Evolutionary conservation across 352 stramenopile genomes (phyloP), one percentile per base, ranked within the genome.

Genomic region (Globisporangium nunn): DNA sequence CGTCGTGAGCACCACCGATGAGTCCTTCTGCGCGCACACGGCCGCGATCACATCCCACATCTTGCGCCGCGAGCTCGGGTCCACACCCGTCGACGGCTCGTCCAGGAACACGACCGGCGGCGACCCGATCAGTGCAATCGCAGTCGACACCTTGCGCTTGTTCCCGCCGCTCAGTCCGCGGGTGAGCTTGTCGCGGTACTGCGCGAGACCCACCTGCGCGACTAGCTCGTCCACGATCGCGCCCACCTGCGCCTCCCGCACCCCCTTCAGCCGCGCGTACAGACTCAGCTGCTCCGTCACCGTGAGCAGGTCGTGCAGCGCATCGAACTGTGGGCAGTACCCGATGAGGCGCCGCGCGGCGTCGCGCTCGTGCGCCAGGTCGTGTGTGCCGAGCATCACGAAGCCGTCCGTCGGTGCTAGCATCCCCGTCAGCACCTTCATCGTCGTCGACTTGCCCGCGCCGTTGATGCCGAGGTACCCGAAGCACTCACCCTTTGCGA

Each of bases 141-240:
- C 96, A 2, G 98, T 85, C 54, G 79, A 97, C 1, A 99, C 80
- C 68, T 98, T 98, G 55, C 96, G 79, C 77, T 98, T 98, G 79
- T 98, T 98, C 48, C 88, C 88, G 23, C 91, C 93, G 50, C 70
- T 83, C 4, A 86, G 53, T 2, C 67, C 62, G 5, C 66, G 57
- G 29, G 75, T 75, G 37, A 77, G 67, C 48, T 76, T 83, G 59
- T 62, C 18, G 8, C 64, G 63, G 55, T 85, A 90, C 66, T 78
- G 67, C 4, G 45, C 52, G 0, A 94, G 65, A 12, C 71, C 75
- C 11, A 92, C 64, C 39, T 85, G 59, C 8, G 64, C 54, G 31
- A 93, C 83, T 52, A 82, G 84, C 17, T 84, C 54, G 50, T 78
- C 63, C 6, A 92, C 76, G 2, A 71, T 74, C 0, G 58, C 29